Evolutionary conservation across 208 protist genomes (phyloP), one percentile per base, ranked within the genome.

Genomic region (Phytomonas sp.): DNA sequence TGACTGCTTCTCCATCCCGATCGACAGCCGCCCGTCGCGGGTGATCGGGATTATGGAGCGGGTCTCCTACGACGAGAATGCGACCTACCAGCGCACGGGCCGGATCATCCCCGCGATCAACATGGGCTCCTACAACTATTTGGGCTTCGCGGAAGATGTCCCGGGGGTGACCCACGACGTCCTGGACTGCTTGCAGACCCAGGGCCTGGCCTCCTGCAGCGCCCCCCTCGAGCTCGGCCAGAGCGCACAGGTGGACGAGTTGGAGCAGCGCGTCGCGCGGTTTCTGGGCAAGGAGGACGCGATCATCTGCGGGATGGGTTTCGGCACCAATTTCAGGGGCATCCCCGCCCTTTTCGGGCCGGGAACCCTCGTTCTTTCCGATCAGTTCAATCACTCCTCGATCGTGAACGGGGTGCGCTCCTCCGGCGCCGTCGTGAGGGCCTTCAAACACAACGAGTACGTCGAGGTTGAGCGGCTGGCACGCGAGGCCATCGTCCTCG

Each of bases 111-210:
- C 82, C 8, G 87, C 78, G 63, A 79, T 99, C 45, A 99, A 99
- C 83, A 76, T 99, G 32, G 92, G 88, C 26, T 98, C 93, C 29
- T 99, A 99, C 87, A 99, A 99, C 89, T 99, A 99, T 86, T 88
- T 99, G 0, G 98, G 98, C 45, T 99, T 99, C 79, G 98, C 94
- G 4, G 90, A 98, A 63, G 97, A 94, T 74, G 83, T 89, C 29
- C 84, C 84, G 40, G 81, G 75, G 65, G 90, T 97, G 67, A 94
- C 84, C 12, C 84, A 92, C 45, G 70, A 85, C 14, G 89, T 97
- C 14, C 70, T 97, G 4, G 84, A 96, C 34, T 73, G 74, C 29
- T 66, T 98, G n/a, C 78, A 95, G 29, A 71, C 80, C 29, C 95
- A 90, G 73, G 94, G 94, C 65, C 42, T 89, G 59, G 82, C 85